Conservation (phyloP, 73 alveolate genomes). For the Paramecium sonneborni region DNA sequence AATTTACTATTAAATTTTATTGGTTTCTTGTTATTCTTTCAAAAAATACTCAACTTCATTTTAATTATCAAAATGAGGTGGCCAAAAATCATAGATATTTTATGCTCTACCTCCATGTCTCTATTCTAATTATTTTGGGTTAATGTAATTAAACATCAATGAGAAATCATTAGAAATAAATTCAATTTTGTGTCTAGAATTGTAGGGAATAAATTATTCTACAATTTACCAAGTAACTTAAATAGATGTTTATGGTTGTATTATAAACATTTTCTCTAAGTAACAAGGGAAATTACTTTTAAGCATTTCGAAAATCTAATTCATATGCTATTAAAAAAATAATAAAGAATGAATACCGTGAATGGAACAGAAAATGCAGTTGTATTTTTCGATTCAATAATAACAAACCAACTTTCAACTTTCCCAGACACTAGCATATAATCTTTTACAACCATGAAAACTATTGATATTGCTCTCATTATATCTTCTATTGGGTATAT, state of each 20-base stretch:
- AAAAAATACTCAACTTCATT: neutral
- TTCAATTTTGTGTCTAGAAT: slow-evolving; percentile 46
- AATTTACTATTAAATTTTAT: neutral
- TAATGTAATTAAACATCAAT: neutral
- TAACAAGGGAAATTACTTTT: neutral
- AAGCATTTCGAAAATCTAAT: neutral
- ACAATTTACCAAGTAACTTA: slow-evolving; percentile 34
- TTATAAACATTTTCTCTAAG: slow-evolving; percentile 6
- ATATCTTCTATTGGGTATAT: slow-evolving; percentile 7
- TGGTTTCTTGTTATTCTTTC: neutral
- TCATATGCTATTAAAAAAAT: neutral
- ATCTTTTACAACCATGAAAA: neutral
- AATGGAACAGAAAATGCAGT: slow-evolving; percentile 23
- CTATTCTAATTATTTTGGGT: neutral
- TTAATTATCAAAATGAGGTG: neutral
- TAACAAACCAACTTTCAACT: slow-evolving; percentile 9
- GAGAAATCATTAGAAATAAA: neutral
- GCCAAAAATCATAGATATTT: slow-evolving; percentile 53
- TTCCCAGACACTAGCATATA: slow-evolving; percentile 23
- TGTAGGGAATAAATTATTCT: slow-evolving; percentile 43
- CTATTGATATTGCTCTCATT: neutral
- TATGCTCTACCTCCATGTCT: neutral
- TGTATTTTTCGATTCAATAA: slow-evolving; percentile 1
- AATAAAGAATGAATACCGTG: neutral
- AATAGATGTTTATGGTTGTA: slow-evolving; percentile 35